Evolutionary conservation across 106 monocot genomes (phyloP), one percentile per base, ranked within the genome.

Genomic region (Phalaenopsis aphrodite): DNA sequence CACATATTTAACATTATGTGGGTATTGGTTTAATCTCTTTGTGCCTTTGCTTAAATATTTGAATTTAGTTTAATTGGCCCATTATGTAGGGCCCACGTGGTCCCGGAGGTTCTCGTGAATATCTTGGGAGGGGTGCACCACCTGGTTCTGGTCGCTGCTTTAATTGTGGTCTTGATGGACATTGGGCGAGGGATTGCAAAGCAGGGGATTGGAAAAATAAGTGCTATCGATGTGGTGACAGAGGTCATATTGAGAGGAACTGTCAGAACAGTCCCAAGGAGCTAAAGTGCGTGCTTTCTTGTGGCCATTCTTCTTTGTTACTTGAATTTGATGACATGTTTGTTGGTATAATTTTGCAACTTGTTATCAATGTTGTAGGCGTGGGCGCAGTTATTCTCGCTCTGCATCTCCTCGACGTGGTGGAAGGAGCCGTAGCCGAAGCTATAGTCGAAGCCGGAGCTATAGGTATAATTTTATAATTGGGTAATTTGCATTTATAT

Each of bases 191-290:
- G 47, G 99, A 99, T 67, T 99, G 99, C 88, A 93, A 93, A 82
- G 93, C 95, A 76, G 99, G 99, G 76, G 99, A 99, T 75, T 99
- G 99, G 99, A 99, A 99, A 80, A 95, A 99, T 83, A 95, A 91
- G 75, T 99, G 99, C 76, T 99, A 99, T 85, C 95, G 95, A 6
- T 99, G 99, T 86, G 99, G 99, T n/a, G 95, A 90, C 75, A 88
- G 99, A 83, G 99, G 95, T 21, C 99, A 99, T 74, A 95, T 99
- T 55, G 99, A 99, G 81, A 89, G 91, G 68, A 91, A 93, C 72
- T 99, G 99, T 77, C 92, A 93, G 83, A 99, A 99, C 80, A 99
- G 93, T 80, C 99, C 99, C 10, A 95, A 88, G 69, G 93, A 77
- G 56, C 75, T 91, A 38, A 91, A 77, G 99, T 95, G 41, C 16